Percentiles rank a stretch among this genome's conserved stretches.
Evolutionary conservation across 148 eudicot species (phyloP).

Genomic region (Amaranthus hypochondriacus): DNA sequence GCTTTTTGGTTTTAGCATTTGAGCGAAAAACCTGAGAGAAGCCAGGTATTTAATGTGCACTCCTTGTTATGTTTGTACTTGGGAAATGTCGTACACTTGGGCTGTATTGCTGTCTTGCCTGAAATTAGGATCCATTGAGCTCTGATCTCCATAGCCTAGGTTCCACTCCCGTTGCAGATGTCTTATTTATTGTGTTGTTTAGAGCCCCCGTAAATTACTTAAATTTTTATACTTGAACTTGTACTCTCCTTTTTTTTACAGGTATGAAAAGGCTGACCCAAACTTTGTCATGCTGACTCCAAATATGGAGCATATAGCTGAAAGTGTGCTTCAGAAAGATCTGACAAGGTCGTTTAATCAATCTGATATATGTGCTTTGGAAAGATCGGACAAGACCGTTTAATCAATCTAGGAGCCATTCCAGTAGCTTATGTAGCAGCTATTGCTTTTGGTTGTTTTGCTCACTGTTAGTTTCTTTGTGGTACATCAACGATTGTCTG

Average conservation of each 20-base stretch:
- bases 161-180: neutral
- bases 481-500: no score
- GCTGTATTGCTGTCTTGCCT: neutral
- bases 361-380: slow-evolving; percentile 47
- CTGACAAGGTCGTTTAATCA: slow-evolving; percentile 54
- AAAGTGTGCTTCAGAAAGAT: slow-evolving; percentile 59
- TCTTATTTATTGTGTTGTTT: neutral
- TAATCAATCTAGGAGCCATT: no score
- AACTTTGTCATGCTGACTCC: slow-evolving; percentile 92
- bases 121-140: neutral
- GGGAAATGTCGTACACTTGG: neutral
- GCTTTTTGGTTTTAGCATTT: slow-evolving; percentile 67
- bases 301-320: slow-evolving; percentile 77
- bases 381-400: no score
- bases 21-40: slow-evolving; percentile 68
- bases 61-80: neutral
- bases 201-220: no score
- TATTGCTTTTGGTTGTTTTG: no score
- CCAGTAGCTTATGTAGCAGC: no score
- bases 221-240: neutral
- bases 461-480: no score
- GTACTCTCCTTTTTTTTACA: slow-evolving; percentile 21
- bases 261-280: slow-evolving; percentile 87
- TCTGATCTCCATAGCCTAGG: neutral
- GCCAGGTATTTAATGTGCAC: slow-evolving; percentile 47